Evolutionary conservation across 2,329 filamentous ascomycete genomes (phyloP).

Genomic region (Pseudopyrenochaeta lycopersici): DNA sequence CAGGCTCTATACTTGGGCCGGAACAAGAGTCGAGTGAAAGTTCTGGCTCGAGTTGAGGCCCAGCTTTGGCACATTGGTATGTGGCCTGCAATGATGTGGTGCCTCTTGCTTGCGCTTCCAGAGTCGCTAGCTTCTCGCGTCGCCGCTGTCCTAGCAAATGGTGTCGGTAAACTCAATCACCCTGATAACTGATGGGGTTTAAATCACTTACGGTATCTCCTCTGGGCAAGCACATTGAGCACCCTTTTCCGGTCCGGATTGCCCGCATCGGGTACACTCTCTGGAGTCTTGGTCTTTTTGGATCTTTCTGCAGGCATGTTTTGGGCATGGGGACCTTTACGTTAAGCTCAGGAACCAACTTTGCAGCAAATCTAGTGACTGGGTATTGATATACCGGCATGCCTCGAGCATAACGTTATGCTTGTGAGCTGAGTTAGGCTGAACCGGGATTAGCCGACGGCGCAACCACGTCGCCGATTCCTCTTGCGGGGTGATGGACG

Average conservation of each 20-base stretch:
- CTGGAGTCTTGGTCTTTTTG: conserved; percentile 30
- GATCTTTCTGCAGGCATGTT: conserved; percentile 31
- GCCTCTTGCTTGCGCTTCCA: conserved; percentile 34
- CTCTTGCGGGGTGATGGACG: conserved; percentile 3
- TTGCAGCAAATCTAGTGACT: neutral
- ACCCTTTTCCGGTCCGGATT: conserved; percentile 43
- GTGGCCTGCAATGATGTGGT: neutral
- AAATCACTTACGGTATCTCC: conserved; percentile 37
- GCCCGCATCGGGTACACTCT: conserved; percentile 29
- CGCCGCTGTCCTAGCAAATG: conserved; percentile 30
- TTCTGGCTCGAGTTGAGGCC: neutral
- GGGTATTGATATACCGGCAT: conserved; percentile 10
- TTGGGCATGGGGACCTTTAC: conserved; percentile 17
- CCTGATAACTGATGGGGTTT: neutral
- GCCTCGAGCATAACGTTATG: conserved; percentile 38
- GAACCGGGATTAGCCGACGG: conserved; percentile 10
- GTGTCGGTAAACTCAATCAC: neutral
- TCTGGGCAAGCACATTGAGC: conserved; percentile 42
- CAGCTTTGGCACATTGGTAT: neutral
- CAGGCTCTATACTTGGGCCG: neutral
- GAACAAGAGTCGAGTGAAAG: neutral
- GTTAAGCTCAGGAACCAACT: conserved; percentile 11
- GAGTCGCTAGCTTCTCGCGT: conserved; percentile 32
- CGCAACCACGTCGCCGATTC: conserved; percentile 1
- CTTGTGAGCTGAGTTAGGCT: conserved; percentile 8